These are phyloP conservation scores for Termitomyces sp. DNA, from an alignment of 768 basidiomycete species.

Conservation along the genomic window DNA sequence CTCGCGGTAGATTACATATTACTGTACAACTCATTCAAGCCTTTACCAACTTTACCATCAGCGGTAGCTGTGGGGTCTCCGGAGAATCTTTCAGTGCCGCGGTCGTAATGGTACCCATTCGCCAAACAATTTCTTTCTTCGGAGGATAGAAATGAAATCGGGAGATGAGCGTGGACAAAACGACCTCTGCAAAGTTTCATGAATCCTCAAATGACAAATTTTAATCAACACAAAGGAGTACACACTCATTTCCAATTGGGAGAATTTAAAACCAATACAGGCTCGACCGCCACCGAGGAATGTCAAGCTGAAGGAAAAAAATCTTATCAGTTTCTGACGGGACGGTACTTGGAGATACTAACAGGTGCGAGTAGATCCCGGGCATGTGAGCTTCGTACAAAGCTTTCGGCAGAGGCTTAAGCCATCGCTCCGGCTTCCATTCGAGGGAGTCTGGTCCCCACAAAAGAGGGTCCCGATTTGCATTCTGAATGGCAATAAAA, in stretches of 20 bases:
- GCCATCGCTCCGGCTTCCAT: too few relatives aligned
- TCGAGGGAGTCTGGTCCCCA: background rate
- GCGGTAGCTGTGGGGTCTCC: too few relatives aligned
- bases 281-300: too few relatives aligned
- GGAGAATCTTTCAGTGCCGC: background rate
- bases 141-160: background rate
- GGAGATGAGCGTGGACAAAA: constrained; percentile 15
- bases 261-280: constrained; percentile 27
- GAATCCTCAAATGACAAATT: background rate
- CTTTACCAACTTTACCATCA: too few relatives aligned
- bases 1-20: too few relatives aligned
- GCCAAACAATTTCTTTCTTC: background rate
- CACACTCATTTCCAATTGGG: constrained; percentile 32
- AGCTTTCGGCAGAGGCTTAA: too few relatives aligned
- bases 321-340: too few relatives aligned
- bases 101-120: background rate
- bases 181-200: constrained; percentile 3
- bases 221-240: background rate
- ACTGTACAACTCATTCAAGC: too few relatives aligned
- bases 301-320: too few relatives aligned
- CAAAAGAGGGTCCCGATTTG: background rate
- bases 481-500: background rate
- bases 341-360: background rate
- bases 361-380: too few relatives aligned
- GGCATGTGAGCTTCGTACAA: too few relatives aligned